Conservation (phyloP, 352 stramenopile genomes). For the Pythium vanterpoolii region DNA sequence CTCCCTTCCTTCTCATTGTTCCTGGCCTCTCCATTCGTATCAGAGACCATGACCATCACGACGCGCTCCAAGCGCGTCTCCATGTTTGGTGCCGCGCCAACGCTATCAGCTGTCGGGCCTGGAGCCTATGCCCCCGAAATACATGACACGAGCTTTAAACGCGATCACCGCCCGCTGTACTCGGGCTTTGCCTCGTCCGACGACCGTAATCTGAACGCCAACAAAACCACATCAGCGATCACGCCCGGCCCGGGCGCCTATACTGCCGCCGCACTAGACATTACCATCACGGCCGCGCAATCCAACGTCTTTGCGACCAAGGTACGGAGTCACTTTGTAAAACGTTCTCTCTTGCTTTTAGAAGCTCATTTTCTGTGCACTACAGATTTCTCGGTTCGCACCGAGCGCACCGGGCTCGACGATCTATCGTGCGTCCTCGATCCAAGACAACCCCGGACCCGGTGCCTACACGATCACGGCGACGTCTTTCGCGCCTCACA, state of each 20-base stretch:
- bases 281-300: conserved; percentile 9
- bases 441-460: conserved; percentile 74
- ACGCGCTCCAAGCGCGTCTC: conserved; percentile 75
- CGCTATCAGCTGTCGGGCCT: conserved; percentile 54
- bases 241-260: conserved; percentile 74
- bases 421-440: conserved; percentile 56
- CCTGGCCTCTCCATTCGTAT: not conserved
- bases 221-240: conserved; percentile 73
- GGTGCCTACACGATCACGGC: conserved; percentile 14
- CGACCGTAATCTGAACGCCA: conserved; percentile 74
- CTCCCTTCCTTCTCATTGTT: not conserved
- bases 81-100: conserved; percentile 42
- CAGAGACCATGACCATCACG: conserved; percentile 62
- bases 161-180: conserved; percentile 34
- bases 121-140: conserved; percentile 61
- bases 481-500: not conserved
- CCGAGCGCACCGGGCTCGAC: conserved; percentile 68
- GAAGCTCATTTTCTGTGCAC: not conserved
- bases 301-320: conserved; percentile 77
- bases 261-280: conserved; percentile 19
- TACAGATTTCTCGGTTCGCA: conserved; percentile 70
- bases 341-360: not conserved
- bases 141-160: conserved; percentile 47
- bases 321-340: conserved; percentile 19
- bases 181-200: conserved; percentile 71